Percentiles rank a stretch among this genome's conserved stretches.
These are phyloP conservation scores for Trametes versicolor DNA, from an alignment of 1,284 basidiomycete species.

Conservation along the genomic window DNA sequence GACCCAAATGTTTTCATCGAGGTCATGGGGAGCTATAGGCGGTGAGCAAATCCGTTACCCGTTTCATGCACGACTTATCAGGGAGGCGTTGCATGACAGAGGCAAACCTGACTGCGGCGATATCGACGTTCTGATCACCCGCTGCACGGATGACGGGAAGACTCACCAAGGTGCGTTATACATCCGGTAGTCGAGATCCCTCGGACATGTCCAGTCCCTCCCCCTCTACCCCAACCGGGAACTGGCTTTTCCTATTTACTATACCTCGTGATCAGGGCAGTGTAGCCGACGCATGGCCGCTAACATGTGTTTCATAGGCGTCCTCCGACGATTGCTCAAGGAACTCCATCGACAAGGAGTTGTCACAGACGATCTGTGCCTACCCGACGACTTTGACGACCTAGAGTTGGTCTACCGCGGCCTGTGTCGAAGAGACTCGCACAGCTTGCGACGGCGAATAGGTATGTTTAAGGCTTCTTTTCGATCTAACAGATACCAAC, in stretches of 20 bases:
- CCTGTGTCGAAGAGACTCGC: constrained; percentile 60
- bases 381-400: constrained; percentile 71
- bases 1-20: constrained; percentile 81
- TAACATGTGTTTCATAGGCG: constrained; percentile 50
- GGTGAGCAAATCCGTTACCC: constrained; percentile 51
- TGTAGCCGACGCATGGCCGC: neutral
- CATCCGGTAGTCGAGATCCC: neutral
- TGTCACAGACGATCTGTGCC: constrained; percentile 80
- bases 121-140: constrained; percentile 89
- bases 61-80: neutral
- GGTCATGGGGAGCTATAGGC: constrained; percentile 91
- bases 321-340: constrained; percentile 65
- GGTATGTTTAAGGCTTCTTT: constrained; percentile 52
- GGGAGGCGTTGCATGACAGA: constrained; percentile 48
- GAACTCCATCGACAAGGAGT: constrained; percentile 68
- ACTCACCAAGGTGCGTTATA: constrained; percentile 68
- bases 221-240: no score
- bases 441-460: constrained; percentile 69
- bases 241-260: no score
- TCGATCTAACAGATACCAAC: neutral
- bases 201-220: no score
- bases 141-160: constrained; percentile 73
- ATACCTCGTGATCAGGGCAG: no score
- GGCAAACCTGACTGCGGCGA: constrained; percentile 86
- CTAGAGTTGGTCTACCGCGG: constrained; percentile 86